Base-by-base conservation (phyloP, 23 red algal genomes). In the Gracilariopsis chorda region DNA sequence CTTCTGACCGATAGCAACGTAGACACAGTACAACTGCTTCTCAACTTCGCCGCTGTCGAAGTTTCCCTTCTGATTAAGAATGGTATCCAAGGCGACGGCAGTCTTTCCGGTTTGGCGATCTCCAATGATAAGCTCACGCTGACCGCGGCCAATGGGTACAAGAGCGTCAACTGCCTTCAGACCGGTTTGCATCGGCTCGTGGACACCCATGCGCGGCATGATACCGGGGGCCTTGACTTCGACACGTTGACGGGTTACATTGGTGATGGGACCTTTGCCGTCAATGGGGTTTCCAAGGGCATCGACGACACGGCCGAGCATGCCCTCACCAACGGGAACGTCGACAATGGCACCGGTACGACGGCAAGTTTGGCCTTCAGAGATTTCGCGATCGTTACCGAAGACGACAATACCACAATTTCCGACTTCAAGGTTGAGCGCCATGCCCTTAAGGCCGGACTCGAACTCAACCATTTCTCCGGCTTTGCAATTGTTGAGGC, bases 31-130 rank as follows among this genome's bases (percentile, higher is more conserved):
- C 48, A 98, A 36, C 78, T 88, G 92, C 83, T 95, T 92, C 41
- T 94, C 95, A 4, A 82, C 80, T 30, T 98, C 92, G 17, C 70
- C 91, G 41, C 57, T 83, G 55, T 89, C 73, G 58, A 89, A 89
- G 53, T 78, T 64, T 7, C 12, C 64, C 86, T 89, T 95, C 87
- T 98, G 96, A 59, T 93, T 93, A 1, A 98, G 71, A 3, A 98
- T 98, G 29, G 96, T 87, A 62, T 98, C 96, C 23, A 98, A 75
- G 13, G 96, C 96, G 39, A 98, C 96, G 1, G 96, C 88, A 14
- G 96, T 98, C 86, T 98, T 98, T 37, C 96, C 96, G 35, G 96
- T 98, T 45, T 95, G 93, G 42, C 96, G 96, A 94, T 98, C 96
- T 47, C 96, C 96, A 70, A 98, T 98, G 48, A 98, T 98, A 37